Percentiles rank a stretch among this genome's conserved stretches.
Evolutionary conservation across 2,329 filamentous ascomycete species (phyloP).

Genomic region (Fusarium beomiforme): DNA sequence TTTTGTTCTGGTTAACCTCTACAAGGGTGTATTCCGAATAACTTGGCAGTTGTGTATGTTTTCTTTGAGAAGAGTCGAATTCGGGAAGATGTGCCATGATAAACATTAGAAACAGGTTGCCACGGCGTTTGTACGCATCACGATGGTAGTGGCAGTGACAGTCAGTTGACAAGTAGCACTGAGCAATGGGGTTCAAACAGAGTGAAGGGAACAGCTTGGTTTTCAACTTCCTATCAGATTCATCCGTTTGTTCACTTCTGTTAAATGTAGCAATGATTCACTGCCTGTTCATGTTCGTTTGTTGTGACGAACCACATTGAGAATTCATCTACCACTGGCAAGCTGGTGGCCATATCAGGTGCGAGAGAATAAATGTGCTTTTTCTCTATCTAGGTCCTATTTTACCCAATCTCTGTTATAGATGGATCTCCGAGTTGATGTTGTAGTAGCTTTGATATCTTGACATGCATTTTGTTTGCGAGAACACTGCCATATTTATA

Average conservation of each 20-base stretch:
- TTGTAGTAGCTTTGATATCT: too few relatives aligned
- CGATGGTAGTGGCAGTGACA: constrained; percentile 11
- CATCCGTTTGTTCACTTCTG: not conserved
- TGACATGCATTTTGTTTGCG: too few relatives aligned
- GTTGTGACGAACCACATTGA: not conserved
- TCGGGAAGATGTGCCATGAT: not conserved
- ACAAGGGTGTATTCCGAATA: not conserved
- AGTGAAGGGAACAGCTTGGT: not conserved
- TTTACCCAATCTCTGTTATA: too few relatives aligned
- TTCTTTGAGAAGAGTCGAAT: not conserved
- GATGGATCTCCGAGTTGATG: too few relatives aligned
- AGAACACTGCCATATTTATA: too few relatives aligned
- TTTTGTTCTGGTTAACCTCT: not conserved
- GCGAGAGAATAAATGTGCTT: too few relatives aligned
- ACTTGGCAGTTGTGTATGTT: not conserved
- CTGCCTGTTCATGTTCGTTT: not conserved
- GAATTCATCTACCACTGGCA: too few relatives aligned
- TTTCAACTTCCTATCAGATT: not conserved
- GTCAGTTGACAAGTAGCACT: not conserved
- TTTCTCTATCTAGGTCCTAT: too few relatives aligned
- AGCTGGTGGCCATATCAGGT: too few relatives aligned
- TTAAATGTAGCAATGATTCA: not conserved
- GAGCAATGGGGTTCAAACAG: not conserved
- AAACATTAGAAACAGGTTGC: not conserved
- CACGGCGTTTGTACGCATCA: not conserved